phyloP scores from a whole-genome alignment of 306 rosid genomes.

The Rosa multiflora region DNA sequence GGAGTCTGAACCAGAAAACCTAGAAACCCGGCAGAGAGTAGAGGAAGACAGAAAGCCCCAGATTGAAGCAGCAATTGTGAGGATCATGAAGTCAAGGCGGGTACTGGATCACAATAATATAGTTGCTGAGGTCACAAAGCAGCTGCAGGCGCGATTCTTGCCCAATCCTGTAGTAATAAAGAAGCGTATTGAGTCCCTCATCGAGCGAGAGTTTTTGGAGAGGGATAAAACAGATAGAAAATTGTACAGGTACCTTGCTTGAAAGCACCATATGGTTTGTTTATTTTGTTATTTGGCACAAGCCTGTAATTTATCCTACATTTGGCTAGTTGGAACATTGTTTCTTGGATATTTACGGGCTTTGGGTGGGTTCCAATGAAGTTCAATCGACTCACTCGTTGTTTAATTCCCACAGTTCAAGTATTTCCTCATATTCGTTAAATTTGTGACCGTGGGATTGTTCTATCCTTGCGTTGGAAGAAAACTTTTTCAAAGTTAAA shows the following conservation, averaged over 20 bases:
- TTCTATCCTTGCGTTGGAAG: neutral
- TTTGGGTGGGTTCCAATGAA: slow-evolving; percentile 23
- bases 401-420: neutral
- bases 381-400: neutral
- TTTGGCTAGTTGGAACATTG: slow-evolving; percentile 26
- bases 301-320: slow-evolving; percentile 33
- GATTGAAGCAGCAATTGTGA: slow-evolving; percentile 79
- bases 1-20: slow-evolving; percentile 84
- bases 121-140: slow-evolving; percentile 78
- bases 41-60: slow-evolving; percentile 87
- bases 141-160: slow-evolving; percentile 67
- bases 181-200: slow-evolving; percentile 84
- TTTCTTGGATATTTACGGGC: slow-evolving; percentile 27
- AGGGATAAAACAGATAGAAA: slow-evolving; percentile 73
- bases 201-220: slow-evolving; percentile 84
- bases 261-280: neutral
- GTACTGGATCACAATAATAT: slow-evolving; percentile 75
- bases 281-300: slow-evolving; percentile 4
- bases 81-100: slow-evolving; percentile 88
- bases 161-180: slow-evolving; percentile 74
- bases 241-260: slow-evolving; percentile 66
- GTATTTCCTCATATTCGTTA: neutral
- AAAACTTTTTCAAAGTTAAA: neutral
- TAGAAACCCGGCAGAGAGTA: slow-evolving; percentile 78
- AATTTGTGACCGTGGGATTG: neutral